phyloP scores from a whole-genome alignment of 164 flowering plant species.

The Umbilicus rupestris region DNA sequence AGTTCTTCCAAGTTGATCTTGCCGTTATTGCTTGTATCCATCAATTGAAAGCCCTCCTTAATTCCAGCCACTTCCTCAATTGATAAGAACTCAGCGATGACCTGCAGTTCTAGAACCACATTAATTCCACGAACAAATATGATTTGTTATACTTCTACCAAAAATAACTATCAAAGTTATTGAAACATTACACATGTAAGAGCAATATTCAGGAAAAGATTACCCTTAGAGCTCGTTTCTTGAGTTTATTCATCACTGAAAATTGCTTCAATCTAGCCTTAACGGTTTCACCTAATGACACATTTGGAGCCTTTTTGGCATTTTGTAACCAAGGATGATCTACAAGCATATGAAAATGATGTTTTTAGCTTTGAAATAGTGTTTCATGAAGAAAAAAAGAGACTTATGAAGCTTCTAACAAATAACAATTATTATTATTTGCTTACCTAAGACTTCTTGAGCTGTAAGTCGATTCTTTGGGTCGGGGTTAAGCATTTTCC shows the following conservation, averaged over 20 bases:
- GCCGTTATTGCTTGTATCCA: slow-evolving; percentile 17
- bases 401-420: neutral
- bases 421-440: neutral
- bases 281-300: slow-evolving; percentile 20
- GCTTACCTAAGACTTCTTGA: slow-evolving; percentile 12
- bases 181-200: neutral
- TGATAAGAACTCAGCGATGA: slow-evolving; percentile 20
- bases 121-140: neutral
- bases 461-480: slow-evolving; percentile 15
- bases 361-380: too few relatives aligned
- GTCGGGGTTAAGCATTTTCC: slow-evolving; percentile 18
- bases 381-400: neutral
- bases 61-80: slow-evolving; percentile 20
- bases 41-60: slow-evolving; percentile 18
- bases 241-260: slow-evolving; percentile 23
- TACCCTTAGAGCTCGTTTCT: slow-evolving; percentile 21
- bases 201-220: neutral
- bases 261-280: slow-evolving; percentile 20
- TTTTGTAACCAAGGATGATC: slow-evolving; percentile 25
- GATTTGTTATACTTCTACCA: too few relatives aligned
- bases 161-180: too few relatives aligned
- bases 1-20: slow-evolving; percentile 21
- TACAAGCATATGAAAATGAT: neutral
- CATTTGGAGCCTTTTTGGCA: slow-evolving; percentile 20
- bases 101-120: slow-evolving; percentile 7